A percentile compares a stretch with the other conserved stretches of the same genome.
Evolutionary conservation across 2,329 filamentous ascomycete genomes (phyloP).

Genomic region (Microcyclosporella mali): DNA sequence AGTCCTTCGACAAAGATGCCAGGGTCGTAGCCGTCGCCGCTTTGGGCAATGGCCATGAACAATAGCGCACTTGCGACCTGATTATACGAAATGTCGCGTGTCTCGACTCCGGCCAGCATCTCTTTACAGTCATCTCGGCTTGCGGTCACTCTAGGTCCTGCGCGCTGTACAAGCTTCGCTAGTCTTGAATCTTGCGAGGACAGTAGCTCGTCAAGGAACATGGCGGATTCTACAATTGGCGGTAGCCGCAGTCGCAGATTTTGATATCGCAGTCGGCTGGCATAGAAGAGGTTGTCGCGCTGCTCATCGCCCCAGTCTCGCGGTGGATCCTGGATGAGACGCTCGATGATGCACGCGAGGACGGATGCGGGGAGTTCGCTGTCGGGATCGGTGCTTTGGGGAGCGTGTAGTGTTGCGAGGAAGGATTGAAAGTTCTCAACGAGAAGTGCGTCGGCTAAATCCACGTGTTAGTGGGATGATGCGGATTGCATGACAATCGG

Average conservation of each 20-base stretch:
- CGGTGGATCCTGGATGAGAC: conserved; percentile 79
- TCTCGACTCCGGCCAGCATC: conserved; percentile 50
- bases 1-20: conserved; percentile 60
- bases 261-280: conserved; percentile 62
- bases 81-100: conserved; percentile 66
- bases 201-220: conserved; percentile 63
- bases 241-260: conserved; percentile 60
- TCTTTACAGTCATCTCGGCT: conserved; percentile 66
- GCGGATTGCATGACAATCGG: too few species aligned
- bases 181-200: conserved; percentile 55
- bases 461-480: neutral
- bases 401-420: conserved; percentile 43
- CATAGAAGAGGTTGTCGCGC: conserved; percentile 61
- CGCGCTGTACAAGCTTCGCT: conserved; percentile 61
- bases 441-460: neutral
- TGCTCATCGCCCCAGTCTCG: conserved; percentile 75
- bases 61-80: conserved; percentile 77
- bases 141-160: conserved; percentile 67
- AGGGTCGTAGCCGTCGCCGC: conserved; percentile 58
- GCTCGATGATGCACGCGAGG: conserved; percentile 74
- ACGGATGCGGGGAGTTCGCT: conserved; percentile 63
- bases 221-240: conserved; percentile 61
- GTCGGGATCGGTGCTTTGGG: conserved; percentile 49
- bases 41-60: conserved; percentile 59
- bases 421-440: neutral